phyloP scores from a whole-genome alignment of 1,284 basidiomycete genomes.

The Athelia sp. region DNA sequence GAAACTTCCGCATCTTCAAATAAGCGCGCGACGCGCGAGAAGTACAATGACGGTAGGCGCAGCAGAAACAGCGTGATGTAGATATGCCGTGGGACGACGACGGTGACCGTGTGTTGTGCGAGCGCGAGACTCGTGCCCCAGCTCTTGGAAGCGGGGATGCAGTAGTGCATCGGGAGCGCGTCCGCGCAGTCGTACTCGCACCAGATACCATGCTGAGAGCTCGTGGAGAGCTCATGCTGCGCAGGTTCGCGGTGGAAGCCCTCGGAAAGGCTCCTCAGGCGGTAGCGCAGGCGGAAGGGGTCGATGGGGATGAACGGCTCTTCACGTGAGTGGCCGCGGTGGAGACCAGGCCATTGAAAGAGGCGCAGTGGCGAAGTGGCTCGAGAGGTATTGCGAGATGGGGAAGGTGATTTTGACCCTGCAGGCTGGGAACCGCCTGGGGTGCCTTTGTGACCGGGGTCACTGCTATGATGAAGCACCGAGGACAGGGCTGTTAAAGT shows the following conservation, averaged over 20 bases:
- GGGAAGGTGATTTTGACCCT: conserved; percentile 12
- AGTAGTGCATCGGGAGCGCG: conserved; percentile 15
- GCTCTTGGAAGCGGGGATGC: conserved; percentile 12
- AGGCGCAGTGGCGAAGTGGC: conserved; percentile 38
- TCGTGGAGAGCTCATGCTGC: conserved; percentile 15
- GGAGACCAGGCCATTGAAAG: conserved; percentile 29
- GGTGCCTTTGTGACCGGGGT: conserved; percentile 1
- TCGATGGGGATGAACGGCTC: conserved; percentile 46
- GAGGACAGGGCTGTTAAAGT: conserved; percentile 7
- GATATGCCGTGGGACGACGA: conserved; percentile 40
- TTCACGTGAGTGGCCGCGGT: conserved; percentile 34
- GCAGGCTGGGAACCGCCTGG: conserved; percentile 7
- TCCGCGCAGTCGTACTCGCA: conserved; percentile 10
- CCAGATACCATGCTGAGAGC: background rate
- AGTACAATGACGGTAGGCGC: conserved; percentile 58
- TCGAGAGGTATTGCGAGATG: conserved; percentile 29
- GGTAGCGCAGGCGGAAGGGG: conserved; percentile 34
- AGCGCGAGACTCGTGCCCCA: background rate
- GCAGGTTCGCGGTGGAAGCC: background rate
- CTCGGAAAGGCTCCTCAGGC: conserved; percentile 17
- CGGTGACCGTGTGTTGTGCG: conserved; percentile 21
- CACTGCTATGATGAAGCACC: background rate
- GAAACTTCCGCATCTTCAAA: conserved; percentile 64
- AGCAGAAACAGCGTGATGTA: conserved; percentile 49
- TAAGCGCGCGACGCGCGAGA: conserved; percentile 55